phyloP scores from a whole-genome alignment of 371 early-diverging fungal species.

The Mucor piriformis region DNA sequence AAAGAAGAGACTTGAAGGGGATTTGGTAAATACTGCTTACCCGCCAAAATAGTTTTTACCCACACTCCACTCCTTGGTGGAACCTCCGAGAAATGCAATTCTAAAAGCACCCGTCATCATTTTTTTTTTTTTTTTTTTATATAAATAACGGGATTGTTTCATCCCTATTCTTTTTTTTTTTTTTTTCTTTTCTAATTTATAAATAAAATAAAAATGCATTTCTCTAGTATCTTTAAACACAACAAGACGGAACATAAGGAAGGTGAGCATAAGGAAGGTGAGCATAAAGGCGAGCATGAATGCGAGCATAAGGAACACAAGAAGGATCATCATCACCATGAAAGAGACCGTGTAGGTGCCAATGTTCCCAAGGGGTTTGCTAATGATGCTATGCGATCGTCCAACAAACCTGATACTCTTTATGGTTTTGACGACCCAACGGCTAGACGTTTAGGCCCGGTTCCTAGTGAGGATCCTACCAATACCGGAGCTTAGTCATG shows the following conservation, averaged over 20 bases:
- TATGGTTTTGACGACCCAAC: constrained; percentile 36
- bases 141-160: not conserved
- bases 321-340: not conserved
- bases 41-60: too few species aligned
- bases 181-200: too few species aligned
- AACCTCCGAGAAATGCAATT: too few species aligned
- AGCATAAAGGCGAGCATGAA: not conserved
- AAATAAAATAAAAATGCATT: constrained; percentile 17
- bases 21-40: too few species aligned
- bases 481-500: constrained; percentile 31
- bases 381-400: constrained; percentile 33
- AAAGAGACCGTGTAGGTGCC: not conserved
- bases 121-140: too few species aligned
- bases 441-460: constrained; percentile 36
- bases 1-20: too few species aligned
- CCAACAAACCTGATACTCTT: constrained; percentile 25
- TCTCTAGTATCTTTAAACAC: constrained; percentile 16
- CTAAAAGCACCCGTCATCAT: too few species aligned
- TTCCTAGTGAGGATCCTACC: constrained; percentile 33
- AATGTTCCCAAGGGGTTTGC: constrained; percentile 32
- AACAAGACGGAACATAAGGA: not conserved
- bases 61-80: too few species aligned
- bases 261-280: not conserved
- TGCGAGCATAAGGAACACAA: not conserved
- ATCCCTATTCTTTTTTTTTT: not conserved